Percentiles rank a stretch among this genome's conserved stretches.
phyloP scores from a whole-genome alignment of 495 filamentous ascomycete species.

The Endocarpon pusillum region DNA sequence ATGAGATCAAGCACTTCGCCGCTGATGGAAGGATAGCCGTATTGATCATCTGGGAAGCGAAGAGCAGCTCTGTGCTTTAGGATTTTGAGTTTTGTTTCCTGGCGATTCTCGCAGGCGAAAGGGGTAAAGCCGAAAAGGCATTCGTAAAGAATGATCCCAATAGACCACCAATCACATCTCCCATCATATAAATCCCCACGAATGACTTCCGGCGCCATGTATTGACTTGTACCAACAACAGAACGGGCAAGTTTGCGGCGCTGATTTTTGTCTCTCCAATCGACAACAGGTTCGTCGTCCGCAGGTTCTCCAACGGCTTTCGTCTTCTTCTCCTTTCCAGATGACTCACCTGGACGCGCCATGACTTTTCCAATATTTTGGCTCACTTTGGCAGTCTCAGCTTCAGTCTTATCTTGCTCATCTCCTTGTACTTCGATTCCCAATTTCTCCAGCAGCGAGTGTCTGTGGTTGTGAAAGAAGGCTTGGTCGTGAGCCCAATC shows the following conservation, averaged over 20 bases:
- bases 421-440: conserved; percentile 64
- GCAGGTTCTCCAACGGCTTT: conserved; percentile 13
- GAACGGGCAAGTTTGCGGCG: conserved; percentile 61
- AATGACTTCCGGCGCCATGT: conserved; percentile 92
- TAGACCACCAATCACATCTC: conserved; percentile 91
- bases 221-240: conserved; percentile 91
- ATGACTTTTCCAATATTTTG: background rate
- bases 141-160: conserved; percentile 86
- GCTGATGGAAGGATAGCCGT: conserved; percentile 34
- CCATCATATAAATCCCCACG: conserved; percentile 73
- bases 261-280: conserved; percentile 62
- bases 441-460: conserved; percentile 55
- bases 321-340: conserved; percentile 7
- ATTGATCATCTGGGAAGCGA: conserved; percentile 44
- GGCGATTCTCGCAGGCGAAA: conserved; percentile 65
- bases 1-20: conserved; percentile 57
- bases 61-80: conserved; percentile 36
- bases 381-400: conserved; percentile 13
- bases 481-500: conserved; percentile 82
- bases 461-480: conserved; percentile 69
- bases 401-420: conserved; percentile 44
- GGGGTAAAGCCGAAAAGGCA: conserved; percentile 84
- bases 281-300: conserved; percentile 40
- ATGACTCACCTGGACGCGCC: conserved; percentile 4
- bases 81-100: conserved; percentile 67